Conservation (phyloP, 2,329 filamentous ascomycete genomes). For the Colletotrichum filicis region DNA sequence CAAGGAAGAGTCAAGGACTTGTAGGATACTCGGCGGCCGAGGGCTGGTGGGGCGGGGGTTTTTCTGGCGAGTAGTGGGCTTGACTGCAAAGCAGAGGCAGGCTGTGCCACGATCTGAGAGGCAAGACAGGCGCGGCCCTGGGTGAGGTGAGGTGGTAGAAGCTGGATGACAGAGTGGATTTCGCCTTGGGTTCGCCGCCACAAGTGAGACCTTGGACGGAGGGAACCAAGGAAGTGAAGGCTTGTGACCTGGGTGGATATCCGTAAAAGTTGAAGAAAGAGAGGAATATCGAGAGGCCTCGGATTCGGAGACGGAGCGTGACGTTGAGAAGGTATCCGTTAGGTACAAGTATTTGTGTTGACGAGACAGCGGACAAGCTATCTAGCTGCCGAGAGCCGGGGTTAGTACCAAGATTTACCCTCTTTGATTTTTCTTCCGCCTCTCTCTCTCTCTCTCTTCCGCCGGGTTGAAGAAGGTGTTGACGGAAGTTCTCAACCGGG, state of each 20-base stretch:
- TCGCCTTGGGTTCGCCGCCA: conserved; percentile 1
- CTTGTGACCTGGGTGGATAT: conserved; percentile 26
- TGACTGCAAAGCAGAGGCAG: conserved; percentile 25
- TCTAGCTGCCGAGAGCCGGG: conserved; percentile 25
- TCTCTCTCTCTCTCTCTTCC: not conserved
- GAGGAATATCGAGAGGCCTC: conserved; percentile 22
- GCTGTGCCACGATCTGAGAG: conserved; percentile 24
- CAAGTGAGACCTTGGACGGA: conserved; percentile 17
- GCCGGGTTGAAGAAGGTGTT: conserved; percentile 5
- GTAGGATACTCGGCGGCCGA: conserved; percentile 34
- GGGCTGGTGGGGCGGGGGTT: conserved; percentile 26
- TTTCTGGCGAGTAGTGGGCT: conserved; percentile 24
- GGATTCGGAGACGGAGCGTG: conserved; percentile 27
- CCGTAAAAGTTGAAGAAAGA: not conserved
- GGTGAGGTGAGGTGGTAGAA: not conserved
- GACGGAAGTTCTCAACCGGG: conserved; percentile 1
- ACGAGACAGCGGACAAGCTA: conserved; percentile 10
- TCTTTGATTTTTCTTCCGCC: not conserved
- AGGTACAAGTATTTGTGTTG: conserved; percentile 7
- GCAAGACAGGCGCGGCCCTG: conserved; percentile 10
- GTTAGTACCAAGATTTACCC: conserved; percentile 19
- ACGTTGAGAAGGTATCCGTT: conserved; percentile 8
- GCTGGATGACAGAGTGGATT: not conserved
- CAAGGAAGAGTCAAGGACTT: conserved; percentile 22
- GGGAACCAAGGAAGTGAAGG: conserved; percentile 31